Evolutionary conservation across 1,284 basidiomycete species (phyloP).

Genomic region (Phylloporus sp.): DNA sequence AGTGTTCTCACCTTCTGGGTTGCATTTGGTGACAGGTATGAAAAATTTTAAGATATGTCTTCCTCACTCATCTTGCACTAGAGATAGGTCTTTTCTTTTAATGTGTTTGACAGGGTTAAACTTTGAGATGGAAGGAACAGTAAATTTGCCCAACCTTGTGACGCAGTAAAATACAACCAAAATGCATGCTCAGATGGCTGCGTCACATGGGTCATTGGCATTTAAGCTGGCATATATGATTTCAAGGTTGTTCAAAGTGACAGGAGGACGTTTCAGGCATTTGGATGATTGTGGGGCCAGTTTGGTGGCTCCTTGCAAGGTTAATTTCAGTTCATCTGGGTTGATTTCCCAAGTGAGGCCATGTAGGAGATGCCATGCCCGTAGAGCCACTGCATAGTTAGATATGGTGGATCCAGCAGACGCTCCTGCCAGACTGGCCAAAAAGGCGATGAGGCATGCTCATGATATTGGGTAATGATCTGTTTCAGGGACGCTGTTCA

Average conservation of each 20-base stretch:
- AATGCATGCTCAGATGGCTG: not conserved
- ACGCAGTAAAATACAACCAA: not conserved
- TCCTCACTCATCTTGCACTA: not conserved
- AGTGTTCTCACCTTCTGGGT: not conserved
- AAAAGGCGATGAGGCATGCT: not conserved
- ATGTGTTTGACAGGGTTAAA: not conserved
- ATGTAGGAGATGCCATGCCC: constrained; percentile 3
- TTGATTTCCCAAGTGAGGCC: not conserved
- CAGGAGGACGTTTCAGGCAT: rapidly evolving
- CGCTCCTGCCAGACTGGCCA: not conserved
- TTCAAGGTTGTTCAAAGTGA: not conserved
- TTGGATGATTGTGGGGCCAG: not conserved
- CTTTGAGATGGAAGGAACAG: not conserved
- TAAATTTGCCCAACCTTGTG: not conserved
- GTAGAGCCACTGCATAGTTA: not conserved
- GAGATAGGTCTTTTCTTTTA: not conserved
- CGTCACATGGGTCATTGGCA: not conserved
- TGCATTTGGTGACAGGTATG: not conserved
- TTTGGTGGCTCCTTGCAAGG: not conserved
- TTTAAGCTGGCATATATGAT: not conserved
- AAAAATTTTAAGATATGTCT: not conserved
- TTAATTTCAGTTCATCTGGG: not conserved
- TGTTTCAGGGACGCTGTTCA: not conserved
- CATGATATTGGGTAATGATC: not conserved
- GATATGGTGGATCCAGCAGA: not conserved